Evolutionary conservation across 2,329 filamentous ascomycete genomes (phyloP).

Genomic region (Talaromyces sp.): DNA sequence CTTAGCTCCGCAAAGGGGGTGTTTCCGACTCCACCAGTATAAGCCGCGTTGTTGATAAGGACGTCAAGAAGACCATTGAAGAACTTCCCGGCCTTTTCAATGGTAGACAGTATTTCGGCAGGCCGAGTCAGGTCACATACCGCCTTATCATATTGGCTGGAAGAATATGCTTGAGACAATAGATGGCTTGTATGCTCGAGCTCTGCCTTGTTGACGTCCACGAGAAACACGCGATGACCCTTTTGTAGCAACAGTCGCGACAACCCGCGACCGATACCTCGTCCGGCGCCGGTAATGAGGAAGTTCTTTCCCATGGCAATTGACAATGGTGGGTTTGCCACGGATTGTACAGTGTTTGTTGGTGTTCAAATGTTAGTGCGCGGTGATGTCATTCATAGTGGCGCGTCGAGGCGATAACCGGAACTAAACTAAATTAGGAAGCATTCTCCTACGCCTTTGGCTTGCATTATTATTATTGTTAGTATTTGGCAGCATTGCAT

Average conservation of each 20-base stretch:
- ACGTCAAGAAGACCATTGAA: conserved; percentile 6
- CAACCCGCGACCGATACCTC: conserved; percentile 8
- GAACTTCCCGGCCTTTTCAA: conserved; percentile 2
- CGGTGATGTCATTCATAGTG: neutral
- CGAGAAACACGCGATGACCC: conserved; percentile 8
- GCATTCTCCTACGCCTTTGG: neutral
- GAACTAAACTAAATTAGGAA: neutral
- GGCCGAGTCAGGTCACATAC: conserved; percentile 4
- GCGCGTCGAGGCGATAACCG: neutral
- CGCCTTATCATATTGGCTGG: neutral
- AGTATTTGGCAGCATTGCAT: neutral
- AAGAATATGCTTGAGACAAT: neutral
- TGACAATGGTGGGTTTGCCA: neutral
- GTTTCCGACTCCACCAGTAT: neutral
- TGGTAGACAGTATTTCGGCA: neutral
- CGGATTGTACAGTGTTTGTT: too few species aligned
- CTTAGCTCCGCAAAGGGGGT: conserved; percentile 4
- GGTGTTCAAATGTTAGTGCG: neutral
- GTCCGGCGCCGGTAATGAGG: conserved; percentile 9
- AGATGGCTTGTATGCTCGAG: conserved; percentile 3
- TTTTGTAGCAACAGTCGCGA: conserved; percentile 5
- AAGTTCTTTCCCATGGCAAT: conserved; percentile 7
- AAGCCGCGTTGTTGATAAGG: conserved; percentile 10
- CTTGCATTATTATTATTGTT: neutral
- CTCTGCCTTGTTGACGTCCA: conserved; percentile 7